Evolutionary conservation across 768 basidiomycete genomes (phyloP).

Genomic region (Gymnopilus dilepis): DNA sequence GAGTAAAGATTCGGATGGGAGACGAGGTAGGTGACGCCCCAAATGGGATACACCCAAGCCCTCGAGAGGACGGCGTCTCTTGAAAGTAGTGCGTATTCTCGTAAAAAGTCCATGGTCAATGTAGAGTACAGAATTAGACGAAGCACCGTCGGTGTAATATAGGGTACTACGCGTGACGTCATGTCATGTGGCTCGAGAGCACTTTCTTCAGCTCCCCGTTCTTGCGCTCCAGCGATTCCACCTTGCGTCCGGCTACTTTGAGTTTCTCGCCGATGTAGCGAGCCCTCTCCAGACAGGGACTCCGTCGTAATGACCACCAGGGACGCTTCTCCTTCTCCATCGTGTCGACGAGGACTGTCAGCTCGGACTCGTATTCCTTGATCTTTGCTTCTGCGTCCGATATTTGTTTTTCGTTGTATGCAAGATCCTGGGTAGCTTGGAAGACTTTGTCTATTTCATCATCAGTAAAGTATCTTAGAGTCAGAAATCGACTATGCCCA

Average conservation of each 20-base stretch:
- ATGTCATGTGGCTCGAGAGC: slow-evolving; percentile 40
- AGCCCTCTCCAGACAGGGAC: slow-evolving; percentile 63
- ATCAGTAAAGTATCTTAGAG: background rate
- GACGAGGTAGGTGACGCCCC: slow-evolving; percentile 41
- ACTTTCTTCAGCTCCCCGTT: slow-evolving; percentile 71
- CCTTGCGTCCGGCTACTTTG: slow-evolving; percentile 66
- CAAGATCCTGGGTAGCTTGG: slow-evolving; percentile 80
- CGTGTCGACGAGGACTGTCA: slow-evolving; percentile 70
- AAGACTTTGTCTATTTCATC: slow-evolving; percentile 70
- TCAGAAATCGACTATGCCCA: slow-evolving; percentile 33
- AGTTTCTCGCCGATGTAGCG: slow-evolving; percentile 79
- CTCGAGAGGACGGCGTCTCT: slow-evolving; percentile 40
- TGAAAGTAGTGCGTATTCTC: slow-evolving; percentile 24
- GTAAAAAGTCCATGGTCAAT: slow-evolving; percentile 20
- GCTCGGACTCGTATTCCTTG: slow-evolving; percentile 76
- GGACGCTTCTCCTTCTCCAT: slow-evolving; percentile 48
- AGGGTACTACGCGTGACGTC: slow-evolving; percentile 26
- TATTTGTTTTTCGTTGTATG: slow-evolving; percentile 74
- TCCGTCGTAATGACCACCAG: slow-evolving; percentile 44
- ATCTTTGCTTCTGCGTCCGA: slow-evolving; percentile 65
- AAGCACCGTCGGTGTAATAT: slow-evolving; percentile 5
- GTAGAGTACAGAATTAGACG: background rate
- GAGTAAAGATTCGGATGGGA: slow-evolving; percentile 42
- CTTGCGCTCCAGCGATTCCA: slow-evolving; percentile 72
- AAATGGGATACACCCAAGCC: slow-evolving; percentile 44